A percentile compares a stretch with the other conserved stretches of the same genome.
Evolutionary conservation across 805 yeast species (phyloP).

Genomic region (Kodamaea fukazawae): DNA sequence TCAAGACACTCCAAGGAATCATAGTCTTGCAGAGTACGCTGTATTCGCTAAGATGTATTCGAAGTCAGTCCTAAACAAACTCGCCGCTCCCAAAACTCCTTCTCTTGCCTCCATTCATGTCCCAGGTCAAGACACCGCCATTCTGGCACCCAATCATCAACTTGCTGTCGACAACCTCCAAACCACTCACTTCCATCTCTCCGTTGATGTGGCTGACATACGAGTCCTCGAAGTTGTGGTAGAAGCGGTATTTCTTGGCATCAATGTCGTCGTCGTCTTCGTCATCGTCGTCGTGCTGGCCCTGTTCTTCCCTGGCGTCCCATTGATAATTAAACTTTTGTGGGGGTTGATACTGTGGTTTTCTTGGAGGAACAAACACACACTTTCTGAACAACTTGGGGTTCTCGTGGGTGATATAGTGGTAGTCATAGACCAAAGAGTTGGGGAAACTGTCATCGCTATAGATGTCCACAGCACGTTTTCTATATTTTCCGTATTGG

Average conservation of each 20-base stretch:
- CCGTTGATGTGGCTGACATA: slow-evolving; percentile 35
- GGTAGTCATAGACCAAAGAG: slow-evolving; percentile 44
- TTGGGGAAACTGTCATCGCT: slow-evolving; percentile 11
- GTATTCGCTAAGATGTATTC: too few relatives aligned
- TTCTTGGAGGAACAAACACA: slow-evolving; percentile 28
- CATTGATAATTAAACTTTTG: slow-evolving; percentile 21
- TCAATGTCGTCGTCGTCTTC: too few relatives aligned
- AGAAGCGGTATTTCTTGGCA: neutral
- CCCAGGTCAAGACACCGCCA: slow-evolving; percentile 69
- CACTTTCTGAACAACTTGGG: slow-evolving; percentile 38
- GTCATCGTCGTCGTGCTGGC: too few relatives aligned
- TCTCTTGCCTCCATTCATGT: slow-evolving; percentile 61
- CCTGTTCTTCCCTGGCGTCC: slow-evolving; percentile 5
- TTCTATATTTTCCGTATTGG: slow-evolving; percentile 31
- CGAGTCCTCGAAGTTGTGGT: slow-evolving; percentile 18
- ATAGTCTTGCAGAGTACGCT: too few relatives aligned
- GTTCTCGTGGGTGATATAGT: slow-evolving; percentile 33
- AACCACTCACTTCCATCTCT: slow-evolving; percentile 43
- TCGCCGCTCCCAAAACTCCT: slow-evolving; percentile 58
- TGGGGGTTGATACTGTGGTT: slow-evolving; percentile 14
- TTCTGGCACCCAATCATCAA: slow-evolving; percentile 45
- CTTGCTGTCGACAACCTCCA: slow-evolving; percentile 23
- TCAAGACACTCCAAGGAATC: too few relatives aligned
- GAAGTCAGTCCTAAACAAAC: slow-evolving; percentile 20
- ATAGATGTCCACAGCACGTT: slow-evolving; percentile 5